Base-by-base conservation (phyloP, 2,329 filamentous ascomycete genomes). In the Aspergillus glaucus region DNA sequence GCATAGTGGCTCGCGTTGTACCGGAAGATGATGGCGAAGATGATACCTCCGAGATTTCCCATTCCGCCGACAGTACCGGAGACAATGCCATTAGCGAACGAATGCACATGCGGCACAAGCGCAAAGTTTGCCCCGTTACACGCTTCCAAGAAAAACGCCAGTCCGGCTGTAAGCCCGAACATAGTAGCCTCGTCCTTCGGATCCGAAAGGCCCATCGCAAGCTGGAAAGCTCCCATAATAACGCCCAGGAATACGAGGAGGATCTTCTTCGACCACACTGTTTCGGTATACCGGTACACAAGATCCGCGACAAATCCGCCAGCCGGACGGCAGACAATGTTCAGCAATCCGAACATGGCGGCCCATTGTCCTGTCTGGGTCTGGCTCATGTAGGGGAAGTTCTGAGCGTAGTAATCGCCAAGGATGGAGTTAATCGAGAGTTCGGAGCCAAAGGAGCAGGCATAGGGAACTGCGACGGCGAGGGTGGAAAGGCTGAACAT, bases 51-150 rank as follows among this genome's bases (percentile, higher is more conserved):
- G 8, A 95, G 68, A 61, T 95, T 96, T 1, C 91, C 90, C 7
- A 80, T 76, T 0, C 86, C 89, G 8, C 91, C 91, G 0, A 88
- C 85, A 32, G 87, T 74, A 10, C 90, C 90, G 1, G 85, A 87
- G 6, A 95, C 78, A 48, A 82, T 75, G 67, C 88, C 90, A 67
- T 95, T 95, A 51, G 88, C 87, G 52, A 78, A 79, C 1, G 88
- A 88, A 67, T 91, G 86, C 1, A 95, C 85, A 63, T 95, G 91
- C 3, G 90, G 89, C 21, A 95, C 85, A 5, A 95, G 78, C 0
- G 88, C 82, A 68, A 93, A 95, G 71, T 88, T 93, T 37, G 88
- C 84, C 0, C 91, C 91, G 63, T 95, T 95, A 39, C 84, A 84
- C 2, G 86, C 88, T 66, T 94, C 88, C 40, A 90, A 71, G 73